These are phyloP conservation scores for Boletus reticulatus DNA, from an alignment of 768 basidiomycete genomes.

Conservation along the genomic window DNA sequence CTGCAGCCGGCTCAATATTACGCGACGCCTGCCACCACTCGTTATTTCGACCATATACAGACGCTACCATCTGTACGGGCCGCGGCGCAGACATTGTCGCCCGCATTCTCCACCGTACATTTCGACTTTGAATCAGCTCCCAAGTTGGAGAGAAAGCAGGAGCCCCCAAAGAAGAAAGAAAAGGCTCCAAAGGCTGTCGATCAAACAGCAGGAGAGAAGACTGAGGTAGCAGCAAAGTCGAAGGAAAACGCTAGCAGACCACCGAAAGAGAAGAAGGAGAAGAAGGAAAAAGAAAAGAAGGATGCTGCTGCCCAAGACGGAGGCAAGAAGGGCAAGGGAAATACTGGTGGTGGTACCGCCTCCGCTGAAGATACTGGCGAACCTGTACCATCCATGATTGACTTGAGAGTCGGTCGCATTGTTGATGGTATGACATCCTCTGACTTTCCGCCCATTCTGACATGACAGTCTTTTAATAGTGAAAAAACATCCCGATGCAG, in stretches of 20 bases:
- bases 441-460: slow-evolving; percentile 1
- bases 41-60: slow-evolving; percentile 97
- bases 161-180: slow-evolving; percentile 76
- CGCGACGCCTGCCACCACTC: slow-evolving; percentile 75
- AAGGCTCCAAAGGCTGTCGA: slow-evolving; percentile 43
- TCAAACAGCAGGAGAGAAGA: slow-evolving; percentile 24
- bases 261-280: slow-evolving; percentile 31
- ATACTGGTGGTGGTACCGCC: slow-evolving; percentile 31
- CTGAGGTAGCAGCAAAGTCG: slow-evolving; percentile 29
- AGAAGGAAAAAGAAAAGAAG: slow-evolving; percentile 53
- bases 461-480: slow-evolving; percentile 47
- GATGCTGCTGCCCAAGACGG: slow-evolving; percentile 35
- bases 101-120: slow-evolving; percentile 52
- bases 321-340: slow-evolving; percentile 42
- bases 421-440: slow-evolving; percentile 67
- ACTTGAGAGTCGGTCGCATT: slow-evolving; percentile 91
- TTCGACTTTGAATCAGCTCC: slow-evolving; percentile 82
- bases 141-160: slow-evolving; percentile 65
- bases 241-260: slow-evolving; percentile 39
- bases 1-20: slow-evolving; percentile 73
- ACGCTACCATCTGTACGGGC: slow-evolving; percentile 58
- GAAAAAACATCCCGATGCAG: slow-evolving; percentile 95
- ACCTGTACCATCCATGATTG: slow-evolving; percentile 95
- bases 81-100: slow-evolving; percentile 49
- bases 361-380: slow-evolving; percentile 65